phyloP scores from a whole-genome alignment of 805 yeast genomes.

The Ascoidea tarda region DNA sequence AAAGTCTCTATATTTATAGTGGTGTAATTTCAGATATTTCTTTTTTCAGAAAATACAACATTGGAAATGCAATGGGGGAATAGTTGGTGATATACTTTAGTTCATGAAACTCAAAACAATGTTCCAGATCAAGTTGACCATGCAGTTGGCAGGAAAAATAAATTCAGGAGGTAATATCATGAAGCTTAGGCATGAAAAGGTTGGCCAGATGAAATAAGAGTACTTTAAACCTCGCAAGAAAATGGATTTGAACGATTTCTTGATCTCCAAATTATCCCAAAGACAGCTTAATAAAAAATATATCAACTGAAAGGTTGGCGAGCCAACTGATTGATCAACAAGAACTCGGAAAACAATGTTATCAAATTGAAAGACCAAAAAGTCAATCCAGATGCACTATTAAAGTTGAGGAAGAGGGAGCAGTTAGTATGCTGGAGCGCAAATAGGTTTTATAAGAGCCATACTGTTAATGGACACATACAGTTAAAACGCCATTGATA shows the following conservation, averaged over 20 bases:
- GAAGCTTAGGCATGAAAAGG: constrained; percentile 36
- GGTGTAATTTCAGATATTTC: not conserved
- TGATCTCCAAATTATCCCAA: constrained; percentile 36
- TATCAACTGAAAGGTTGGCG: constrained; percentile 36
- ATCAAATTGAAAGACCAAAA: constrained; percentile 24
- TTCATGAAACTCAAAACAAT: constrained; percentile 28
- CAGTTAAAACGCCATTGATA: not conserved
- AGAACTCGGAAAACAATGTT: constrained; percentile 24
- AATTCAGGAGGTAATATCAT: constrained; percentile 30
- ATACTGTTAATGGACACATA: too few species aligned
- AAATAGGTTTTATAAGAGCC: too few species aligned
- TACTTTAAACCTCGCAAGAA: constrained; percentile 34
- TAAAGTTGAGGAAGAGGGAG: too few species aligned
- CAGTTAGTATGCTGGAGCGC: too few species aligned
- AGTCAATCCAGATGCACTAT: constrained; percentile 32
- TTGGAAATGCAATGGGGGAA: not conserved
- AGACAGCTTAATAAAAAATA: constrained; percentile 33
- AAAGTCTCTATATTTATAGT: too few species aligned
- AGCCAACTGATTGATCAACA: constrained; percentile 41
- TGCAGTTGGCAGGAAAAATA: constrained; percentile 45
- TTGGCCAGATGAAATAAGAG: constrained; percentile 47
- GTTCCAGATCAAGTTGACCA: constrained; percentile 43
- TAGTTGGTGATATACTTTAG: constrained; percentile 3
- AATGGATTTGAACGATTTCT: constrained; percentile 20
- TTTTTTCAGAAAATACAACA: not conserved